Percentiles rank a stretch among this genome's conserved stretches.
Evolutionary conservation across 73 alveolate species (phyloP).

Genomic region (Uronychia binucleata): DNA sequence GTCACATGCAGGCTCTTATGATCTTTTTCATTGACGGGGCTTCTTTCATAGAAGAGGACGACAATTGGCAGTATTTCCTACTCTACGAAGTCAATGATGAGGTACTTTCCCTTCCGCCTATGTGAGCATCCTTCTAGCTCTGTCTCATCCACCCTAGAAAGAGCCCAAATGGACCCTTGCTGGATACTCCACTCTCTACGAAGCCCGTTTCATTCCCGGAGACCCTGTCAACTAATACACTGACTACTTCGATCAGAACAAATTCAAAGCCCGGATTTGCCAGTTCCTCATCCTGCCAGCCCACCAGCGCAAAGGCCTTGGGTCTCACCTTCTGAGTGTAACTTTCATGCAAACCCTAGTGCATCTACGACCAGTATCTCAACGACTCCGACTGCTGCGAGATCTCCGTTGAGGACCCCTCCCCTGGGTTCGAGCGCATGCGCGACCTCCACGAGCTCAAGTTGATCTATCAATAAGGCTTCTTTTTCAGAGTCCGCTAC

Average conservation of each 20-base stretch:
- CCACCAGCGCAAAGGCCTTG: conserved; percentile 41
- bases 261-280: conserved; percentile 19
- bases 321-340: conserved; percentile 13
- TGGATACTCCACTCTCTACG: neutral
- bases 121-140: neutral
- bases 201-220: conserved; percentile 4
- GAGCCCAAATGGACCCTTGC: neutral
- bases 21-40: conserved; percentile 68
- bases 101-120: neutral
- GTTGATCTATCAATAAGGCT: conserved; percentile 31
- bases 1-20: conserved; percentile 57
- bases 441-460: conserved; percentile 29
- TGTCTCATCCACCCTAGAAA: neutral
- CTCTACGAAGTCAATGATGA: conserved; percentile 24
- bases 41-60: conserved; percentile 38
- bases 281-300: conserved; percentile 46
- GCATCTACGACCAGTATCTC: conserved; percentile 18
- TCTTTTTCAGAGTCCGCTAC: conserved; percentile 8
- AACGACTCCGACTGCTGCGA: conserved; percentile 37
- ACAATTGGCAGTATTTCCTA: conserved; percentile 44
- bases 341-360: neutral
- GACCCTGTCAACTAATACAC: neutral
- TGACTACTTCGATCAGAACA: neutral
- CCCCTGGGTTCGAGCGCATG: conserved; percentile 32
- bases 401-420: conserved; percentile 56